Evolutionary conservation across 2,329 filamentous ascomycete genomes (phyloP).

Genomic region (Davidsoniella eucalypti): DNA sequence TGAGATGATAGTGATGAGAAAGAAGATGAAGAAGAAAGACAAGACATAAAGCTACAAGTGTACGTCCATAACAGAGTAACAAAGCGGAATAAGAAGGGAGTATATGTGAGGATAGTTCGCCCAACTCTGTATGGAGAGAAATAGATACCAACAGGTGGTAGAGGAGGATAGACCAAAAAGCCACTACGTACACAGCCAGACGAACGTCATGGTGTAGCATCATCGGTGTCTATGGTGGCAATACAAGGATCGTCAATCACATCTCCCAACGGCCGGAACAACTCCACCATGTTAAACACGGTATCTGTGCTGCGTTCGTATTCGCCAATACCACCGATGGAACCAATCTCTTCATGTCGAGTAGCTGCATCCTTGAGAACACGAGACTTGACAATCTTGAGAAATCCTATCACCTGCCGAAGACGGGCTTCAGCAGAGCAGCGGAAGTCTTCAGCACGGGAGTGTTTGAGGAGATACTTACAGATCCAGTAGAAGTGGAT

Average conservation of each 20-base stretch:
- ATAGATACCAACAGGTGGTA: no score
- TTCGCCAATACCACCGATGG: slow-evolving; percentile 51
- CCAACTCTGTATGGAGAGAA: no score
- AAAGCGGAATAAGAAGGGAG: no score
- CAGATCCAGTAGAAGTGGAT: slow-evolving; percentile 61
- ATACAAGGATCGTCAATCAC: slow-evolving; percentile 27
- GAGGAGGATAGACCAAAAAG: no score
- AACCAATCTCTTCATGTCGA: slow-evolving; percentile 50
- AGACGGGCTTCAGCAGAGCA: slow-evolving; percentile 43
- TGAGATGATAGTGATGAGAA: slow-evolving; percentile 16
- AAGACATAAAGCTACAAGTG: slow-evolving; percentile 18
- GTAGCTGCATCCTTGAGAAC: slow-evolving; percentile 46
- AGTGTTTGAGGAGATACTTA: slow-evolving; percentile 46
- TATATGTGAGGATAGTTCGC: no score
- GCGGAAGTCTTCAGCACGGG: slow-evolving; percentile 34
- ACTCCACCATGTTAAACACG: slow-evolving; percentile 53
- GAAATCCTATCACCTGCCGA: slow-evolving; percentile 39
- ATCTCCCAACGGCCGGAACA: slow-evolving; percentile 45
- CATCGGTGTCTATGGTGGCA: slow-evolving; percentile 26
- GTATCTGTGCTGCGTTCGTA: slow-evolving; percentile 47
- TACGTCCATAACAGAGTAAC: no score
- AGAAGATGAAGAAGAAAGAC: slow-evolving; percentile 14
- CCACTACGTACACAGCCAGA: no score
- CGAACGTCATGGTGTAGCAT: slow-evolving; percentile 14
- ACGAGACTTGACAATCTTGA: slow-evolving; percentile 44